Conservation (phyloP, 805 yeast species). For the Kurtzmaniella fragi region DNA sequence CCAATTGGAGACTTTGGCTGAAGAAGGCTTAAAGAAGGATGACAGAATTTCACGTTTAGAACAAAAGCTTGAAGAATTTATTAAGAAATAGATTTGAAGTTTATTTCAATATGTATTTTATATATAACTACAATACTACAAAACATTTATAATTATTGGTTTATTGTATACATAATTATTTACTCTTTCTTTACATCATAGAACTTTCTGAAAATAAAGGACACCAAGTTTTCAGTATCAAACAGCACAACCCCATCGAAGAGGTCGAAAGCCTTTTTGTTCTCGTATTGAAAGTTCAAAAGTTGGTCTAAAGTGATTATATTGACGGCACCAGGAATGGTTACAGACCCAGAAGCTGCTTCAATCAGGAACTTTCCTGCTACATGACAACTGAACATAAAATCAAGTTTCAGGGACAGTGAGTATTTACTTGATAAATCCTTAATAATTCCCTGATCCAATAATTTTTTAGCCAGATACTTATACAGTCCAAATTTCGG, state of each 20-base stretch:
- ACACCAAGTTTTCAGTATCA: constrained; percentile 62
- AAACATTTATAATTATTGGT: background rate
- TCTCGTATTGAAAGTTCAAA: constrained; percentile 69
- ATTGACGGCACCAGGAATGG: constrained; percentile 53
- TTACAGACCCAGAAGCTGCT: constrained; percentile 67
- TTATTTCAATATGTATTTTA: background rate
- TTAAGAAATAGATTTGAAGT: constrained; percentile 28
- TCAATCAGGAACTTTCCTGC: constrained; percentile 72
- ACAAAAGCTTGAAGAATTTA: constrained; percentile 52
- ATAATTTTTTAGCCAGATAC: constrained; percentile 68
- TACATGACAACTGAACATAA: constrained; percentile 71
- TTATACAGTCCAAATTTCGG: constrained; percentile 76
- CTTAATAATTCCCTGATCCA: constrained; percentile 64
- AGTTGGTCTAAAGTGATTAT: constrained; percentile 67
- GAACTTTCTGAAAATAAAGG: constrained; percentile 70
- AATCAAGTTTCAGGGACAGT: constrained; percentile 61
- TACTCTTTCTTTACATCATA: constrained; percentile 46
- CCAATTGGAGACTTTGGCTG: constrained; percentile 46
- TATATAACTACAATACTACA: background rate
- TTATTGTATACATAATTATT: background rate
- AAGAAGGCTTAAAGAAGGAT: constrained; percentile 61
- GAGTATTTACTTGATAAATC: constrained; percentile 51
- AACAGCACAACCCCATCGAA: constrained; percentile 68
- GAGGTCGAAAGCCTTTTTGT: constrained; percentile 45
- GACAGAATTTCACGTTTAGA: constrained; percentile 55